A percentile compares a stretch with the other conserved stretches of the same genome.
phyloP scores from a whole-genome alignment of 2,329 filamentous ascomycete genomes.

The Colletotrichum musicola region DNA sequence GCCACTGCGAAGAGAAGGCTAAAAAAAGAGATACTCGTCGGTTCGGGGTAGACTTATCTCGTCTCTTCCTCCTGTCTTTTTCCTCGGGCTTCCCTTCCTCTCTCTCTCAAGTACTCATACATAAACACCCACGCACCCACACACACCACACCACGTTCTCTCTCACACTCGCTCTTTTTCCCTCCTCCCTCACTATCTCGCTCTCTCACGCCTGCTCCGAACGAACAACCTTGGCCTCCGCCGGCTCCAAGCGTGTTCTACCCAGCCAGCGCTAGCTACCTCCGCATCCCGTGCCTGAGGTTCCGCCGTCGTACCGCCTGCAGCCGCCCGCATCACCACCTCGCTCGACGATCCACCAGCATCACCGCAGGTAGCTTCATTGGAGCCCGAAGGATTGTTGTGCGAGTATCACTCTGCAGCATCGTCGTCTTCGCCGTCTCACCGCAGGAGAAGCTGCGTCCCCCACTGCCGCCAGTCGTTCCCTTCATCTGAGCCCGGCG shows the following conservation, averaged over 20 bases:
- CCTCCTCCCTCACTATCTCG: neutral
- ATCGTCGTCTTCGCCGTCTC: conserved; percentile 56
- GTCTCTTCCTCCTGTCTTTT: conserved; percentile 41
- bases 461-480: conserved; percentile 50
- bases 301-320: conserved; percentile 54
- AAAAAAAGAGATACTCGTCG: conserved; percentile 23
- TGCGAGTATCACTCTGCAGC: conserved; percentile 65
- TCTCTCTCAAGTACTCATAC: conserved; percentile 36
- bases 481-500: conserved; percentile 14
- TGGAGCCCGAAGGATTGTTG: conserved; percentile 58
- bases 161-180: conserved; percentile 31
- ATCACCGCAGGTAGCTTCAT: conserved; percentile 65
- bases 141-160: neutral
- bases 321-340: conserved; percentile 59
- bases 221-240: neutral
- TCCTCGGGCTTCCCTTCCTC: conserved; percentile 9
- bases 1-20: neutral
- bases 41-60: conserved; percentile 29
- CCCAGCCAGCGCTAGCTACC: conserved; percentile 30
- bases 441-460: conserved; percentile 49
- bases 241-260: conserved; percentile 14
- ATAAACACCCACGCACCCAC: conserved; percentile 9
- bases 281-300: conserved; percentile 47
- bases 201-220: neutral
- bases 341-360: conserved; percentile 56